A percentile compares a stretch with the other conserved stretches of the same genome.
Evolutionary conservation across 176 grass and related monocot genomes (phyloP).

Genomic region (Bromus sterilis): DNA sequence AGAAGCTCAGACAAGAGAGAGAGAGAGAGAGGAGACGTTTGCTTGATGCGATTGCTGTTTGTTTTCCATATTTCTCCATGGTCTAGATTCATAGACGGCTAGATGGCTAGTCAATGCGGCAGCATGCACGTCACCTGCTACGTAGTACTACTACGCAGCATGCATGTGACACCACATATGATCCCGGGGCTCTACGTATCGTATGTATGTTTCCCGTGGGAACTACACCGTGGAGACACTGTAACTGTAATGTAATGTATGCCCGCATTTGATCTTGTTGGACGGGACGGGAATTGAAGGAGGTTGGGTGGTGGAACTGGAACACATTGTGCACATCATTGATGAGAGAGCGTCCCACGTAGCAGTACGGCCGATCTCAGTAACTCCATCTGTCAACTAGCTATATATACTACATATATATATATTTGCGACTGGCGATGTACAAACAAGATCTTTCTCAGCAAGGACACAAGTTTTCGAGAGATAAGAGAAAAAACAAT

Average conservation of each 20-base stretch:
- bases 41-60: background rate
- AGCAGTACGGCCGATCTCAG: background rate
- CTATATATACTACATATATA: no score
- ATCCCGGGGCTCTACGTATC: background rate
- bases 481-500: no score
- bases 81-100: background rate
- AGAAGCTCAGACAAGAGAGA: no score
- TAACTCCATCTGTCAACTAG: background rate
- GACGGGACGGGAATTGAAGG: no score
- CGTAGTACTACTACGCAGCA: background rate
- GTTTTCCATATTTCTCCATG: background rate
- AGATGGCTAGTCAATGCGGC: background rate
- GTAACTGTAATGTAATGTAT: no score
- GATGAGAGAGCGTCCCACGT: background rate
- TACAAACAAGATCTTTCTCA: background rate
- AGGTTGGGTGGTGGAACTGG: background rate
- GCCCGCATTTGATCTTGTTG: no score
- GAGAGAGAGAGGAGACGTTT: no score
- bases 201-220: background rate
- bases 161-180: background rate
- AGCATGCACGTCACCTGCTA: constrained; percentile 1
- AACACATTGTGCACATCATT: background rate
- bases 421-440: background rate
- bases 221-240: background rate
- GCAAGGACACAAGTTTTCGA: no score